Percentiles rank a stretch among this genome's conserved stretches.
These are phyloP conservation scores for Fraxinus platypoda DNA, from an alignment of 305 asterid genomes.

Conservation along the genomic window DNA sequence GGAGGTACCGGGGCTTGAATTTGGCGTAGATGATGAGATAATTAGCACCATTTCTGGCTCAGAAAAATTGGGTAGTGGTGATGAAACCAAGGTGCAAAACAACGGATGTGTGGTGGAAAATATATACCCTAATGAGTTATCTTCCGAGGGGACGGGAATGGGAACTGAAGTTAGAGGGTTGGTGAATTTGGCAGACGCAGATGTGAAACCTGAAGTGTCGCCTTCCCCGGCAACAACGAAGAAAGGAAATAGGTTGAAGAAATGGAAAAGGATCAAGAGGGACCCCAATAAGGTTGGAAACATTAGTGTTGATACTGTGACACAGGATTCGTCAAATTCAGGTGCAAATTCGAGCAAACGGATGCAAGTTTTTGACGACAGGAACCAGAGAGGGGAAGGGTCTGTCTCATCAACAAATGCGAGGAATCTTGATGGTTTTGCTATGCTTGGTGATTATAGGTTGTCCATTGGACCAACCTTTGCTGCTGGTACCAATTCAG, in stretches of 20 bases:
- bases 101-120: slow-evolving; percentile 34
- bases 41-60: slow-evolving; percentile 21
- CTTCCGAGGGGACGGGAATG: slow-evolving; percentile 26
- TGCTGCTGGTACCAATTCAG: slow-evolving; percentile 46
- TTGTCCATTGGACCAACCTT: slow-evolving; percentile 32
- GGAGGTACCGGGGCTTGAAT: slow-evolving; percentile 40
- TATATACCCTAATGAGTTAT: slow-evolving; percentile 28
- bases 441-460: slow-evolving; percentile 36
- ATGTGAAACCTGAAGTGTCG: slow-evolving; percentile 21
- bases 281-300: slow-evolving; percentile 43
- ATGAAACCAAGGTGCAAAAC: slow-evolving; percentile 30
- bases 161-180: slow-evolving; percentile 29
- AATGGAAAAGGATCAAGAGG: slow-evolving; percentile 83
- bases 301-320: slow-evolving; percentile 29
- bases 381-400: slow-evolving; percentile 49
- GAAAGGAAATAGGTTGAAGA: slow-evolving; percentile 70
- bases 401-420: slow-evolving; percentile 73
- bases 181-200: slow-evolving; percentile 9
- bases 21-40: slow-evolving; percentile 45
- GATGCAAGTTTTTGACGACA: slow-evolving; percentile 35
- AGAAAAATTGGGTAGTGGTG: slow-evolving; percentile 25
- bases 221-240: slow-evolving; percentile 17
- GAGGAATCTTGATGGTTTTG: slow-evolving; percentile 41
- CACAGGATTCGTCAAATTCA: slow-evolving; percentile 31
- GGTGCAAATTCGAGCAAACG: slow-evolving; percentile 40